Conservation (phyloP, 331 rosid genomes). For the Telfairia occidentalis region DNA sequence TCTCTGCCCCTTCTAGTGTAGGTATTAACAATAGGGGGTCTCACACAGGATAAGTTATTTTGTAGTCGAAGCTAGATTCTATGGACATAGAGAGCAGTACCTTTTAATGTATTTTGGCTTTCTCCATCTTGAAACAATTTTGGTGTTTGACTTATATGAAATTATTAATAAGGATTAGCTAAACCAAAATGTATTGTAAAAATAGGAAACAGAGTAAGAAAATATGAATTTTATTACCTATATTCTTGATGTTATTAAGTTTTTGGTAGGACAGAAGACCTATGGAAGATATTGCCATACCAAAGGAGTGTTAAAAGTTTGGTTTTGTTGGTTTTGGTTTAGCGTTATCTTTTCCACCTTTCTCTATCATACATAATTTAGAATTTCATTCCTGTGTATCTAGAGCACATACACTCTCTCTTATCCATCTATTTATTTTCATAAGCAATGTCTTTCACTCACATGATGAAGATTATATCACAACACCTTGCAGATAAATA, state of each 20-base stretch:
- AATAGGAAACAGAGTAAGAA: not conserved
- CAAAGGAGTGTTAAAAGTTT: not conserved
- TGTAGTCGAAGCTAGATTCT: not conserved
- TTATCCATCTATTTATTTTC: not conserved
- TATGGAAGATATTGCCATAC: not conserved
- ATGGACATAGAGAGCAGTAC: not conserved
- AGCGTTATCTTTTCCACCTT: not conserved
- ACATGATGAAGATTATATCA: not conserved
- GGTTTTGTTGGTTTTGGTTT: not conserved
- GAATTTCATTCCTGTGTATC: not conserved
- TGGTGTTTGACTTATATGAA: not conserved
- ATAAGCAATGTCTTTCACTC: not conserved
- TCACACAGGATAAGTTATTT: not conserved
- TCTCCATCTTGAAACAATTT: not conserved
- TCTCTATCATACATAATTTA: not conserved
- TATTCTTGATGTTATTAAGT: not conserved
- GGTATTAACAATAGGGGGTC: too few species aligned
- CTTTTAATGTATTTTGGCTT: conserved; percentile 4
- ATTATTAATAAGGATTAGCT: not conserved
- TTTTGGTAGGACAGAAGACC: not conserved
- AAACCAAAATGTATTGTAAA: not conserved
- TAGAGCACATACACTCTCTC: not conserved
- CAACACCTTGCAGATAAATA: conserved; percentile 55
- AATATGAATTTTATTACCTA: not conserved
- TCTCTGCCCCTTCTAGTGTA: too few species aligned